Evolutionary conservation across 305 asterid species (phyloP).

Genomic region (Ilex paraguariensis): DNA sequence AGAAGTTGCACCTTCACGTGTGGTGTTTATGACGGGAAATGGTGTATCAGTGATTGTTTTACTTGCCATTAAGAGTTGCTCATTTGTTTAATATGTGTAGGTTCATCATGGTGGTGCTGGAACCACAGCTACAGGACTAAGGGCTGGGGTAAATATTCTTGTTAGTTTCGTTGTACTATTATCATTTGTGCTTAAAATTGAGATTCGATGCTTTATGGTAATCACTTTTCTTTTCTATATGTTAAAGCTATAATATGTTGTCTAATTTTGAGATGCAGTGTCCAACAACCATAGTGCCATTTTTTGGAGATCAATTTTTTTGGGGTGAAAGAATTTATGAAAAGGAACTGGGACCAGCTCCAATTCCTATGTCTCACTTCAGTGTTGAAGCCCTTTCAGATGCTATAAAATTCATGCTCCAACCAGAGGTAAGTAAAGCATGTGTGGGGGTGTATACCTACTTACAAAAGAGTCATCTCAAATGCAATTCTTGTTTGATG

Average conservation of each 20-base stretch:
- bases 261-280: constrained; percentile 47
- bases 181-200: too few relatives aligned
- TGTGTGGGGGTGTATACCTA: background rate
- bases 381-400: constrained; percentile 71
- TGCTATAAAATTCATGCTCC: constrained; percentile 90
- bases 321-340: constrained; percentile 90
- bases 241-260: too few relatives aligned
- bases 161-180: too few relatives aligned
- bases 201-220: too few relatives aligned
- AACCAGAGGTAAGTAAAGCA: constrained; percentile 58
- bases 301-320: constrained; percentile 95
- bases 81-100: constrained; percentile 26
- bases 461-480: too few relatives aligned
- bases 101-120: constrained; percentile 99
- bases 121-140: constrained; percentile 91
- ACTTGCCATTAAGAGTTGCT: too few relatives aligned
- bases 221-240: too few relatives aligned
- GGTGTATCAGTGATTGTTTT: background rate
- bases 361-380: constrained; percentile 81
- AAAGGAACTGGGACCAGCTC: constrained; percentile 79
- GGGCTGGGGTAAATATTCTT: constrained; percentile 76
- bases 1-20: background rate
- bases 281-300: constrained; percentile 96
- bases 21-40: background rate
- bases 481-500: too few relatives aligned